Evolutionary conservation across 768 basidiomycete genomes (phyloP).

Genomic region (Lactarius deliciosus): DNA sequence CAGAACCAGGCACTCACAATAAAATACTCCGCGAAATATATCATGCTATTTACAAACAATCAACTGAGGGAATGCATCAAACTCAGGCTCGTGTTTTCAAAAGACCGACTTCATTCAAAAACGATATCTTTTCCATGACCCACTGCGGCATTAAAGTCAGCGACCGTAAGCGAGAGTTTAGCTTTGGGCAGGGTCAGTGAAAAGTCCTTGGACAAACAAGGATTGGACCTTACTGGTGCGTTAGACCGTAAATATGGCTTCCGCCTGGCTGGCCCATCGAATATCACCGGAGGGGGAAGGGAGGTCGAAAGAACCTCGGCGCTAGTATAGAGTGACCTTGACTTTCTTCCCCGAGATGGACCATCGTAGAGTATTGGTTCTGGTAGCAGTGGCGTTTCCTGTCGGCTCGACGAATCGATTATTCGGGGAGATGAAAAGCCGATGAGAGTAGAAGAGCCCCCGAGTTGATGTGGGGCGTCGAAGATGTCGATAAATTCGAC

Average conservation of each 20-base stretch:
- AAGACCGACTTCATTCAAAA: not conserved
- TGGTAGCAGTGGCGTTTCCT: conserved; percentile 25
- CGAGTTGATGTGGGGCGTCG: conserved; percentile 46
- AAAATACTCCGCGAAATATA: not conserved
- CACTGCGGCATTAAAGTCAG: not conserved
- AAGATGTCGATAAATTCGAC: conserved; percentile 49
- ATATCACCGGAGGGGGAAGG: conserved; percentile 41
- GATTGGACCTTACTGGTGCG: not conserved
- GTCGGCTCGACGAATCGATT: conserved; percentile 16
- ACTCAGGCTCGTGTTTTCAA: not conserved
- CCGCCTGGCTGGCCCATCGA: conserved; percentile 46
- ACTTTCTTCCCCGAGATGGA: conserved; percentile 25
- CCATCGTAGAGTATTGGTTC: conserved; percentile 23
- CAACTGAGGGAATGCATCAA: not conserved
- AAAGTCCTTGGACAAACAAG: not conserved
- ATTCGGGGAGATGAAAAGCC: conserved; percentile 17
- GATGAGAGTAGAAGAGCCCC: conserved; percentile 38
- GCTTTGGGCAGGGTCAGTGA: not conserved
- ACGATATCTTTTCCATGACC: conserved; percentile 1
- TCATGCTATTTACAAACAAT: not conserved
- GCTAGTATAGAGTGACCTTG: conserved; percentile 19
- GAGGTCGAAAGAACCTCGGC: conserved; percentile 29
- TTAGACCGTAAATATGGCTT: not conserved
- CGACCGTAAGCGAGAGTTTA: not conserved
- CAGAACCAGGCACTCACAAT: not conserved